Conservation (phyloP, 495 filamentous ascomycete genomes). For the Lasiosphaeria miniovina region DNA sequence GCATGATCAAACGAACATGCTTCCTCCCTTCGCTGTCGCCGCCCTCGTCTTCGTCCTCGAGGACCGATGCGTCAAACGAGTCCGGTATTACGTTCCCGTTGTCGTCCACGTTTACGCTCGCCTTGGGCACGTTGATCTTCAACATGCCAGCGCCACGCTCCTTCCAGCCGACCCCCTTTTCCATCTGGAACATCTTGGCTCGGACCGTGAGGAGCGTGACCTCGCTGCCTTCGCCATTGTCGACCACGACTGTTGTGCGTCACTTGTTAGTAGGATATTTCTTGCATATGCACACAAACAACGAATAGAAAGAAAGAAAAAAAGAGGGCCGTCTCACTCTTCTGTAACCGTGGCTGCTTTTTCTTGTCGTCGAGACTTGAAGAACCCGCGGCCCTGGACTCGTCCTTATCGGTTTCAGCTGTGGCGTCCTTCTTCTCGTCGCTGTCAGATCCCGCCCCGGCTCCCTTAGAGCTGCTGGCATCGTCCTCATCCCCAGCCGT, state of each 20-base stretch:
- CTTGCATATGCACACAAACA: no score
- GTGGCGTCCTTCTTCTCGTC: conserved; percentile 39
- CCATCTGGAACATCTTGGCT: conserved; percentile 74
- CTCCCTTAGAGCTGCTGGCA: conserved; percentile 20
- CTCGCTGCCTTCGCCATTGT: conserved; percentile 74
- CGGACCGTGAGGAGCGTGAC: conserved; percentile 61
- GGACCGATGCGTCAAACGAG: conserved; percentile 48
- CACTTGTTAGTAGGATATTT: conserved; percentile 10
- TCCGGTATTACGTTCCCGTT: conserved; percentile 37
- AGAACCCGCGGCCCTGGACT: conserved; percentile 22
- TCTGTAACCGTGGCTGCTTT: conserved; percentile 61
- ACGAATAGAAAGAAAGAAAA: no score
- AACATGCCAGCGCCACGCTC: conserved; percentile 80
- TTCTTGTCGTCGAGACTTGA: conserved; percentile 56
- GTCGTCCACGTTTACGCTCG: conserved; percentile 47
- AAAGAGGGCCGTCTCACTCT: conserved; percentile 49
- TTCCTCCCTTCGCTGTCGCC: conserved; percentile 22
- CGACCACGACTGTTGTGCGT: conserved; percentile 38
- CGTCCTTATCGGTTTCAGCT: conserved; percentile 47
- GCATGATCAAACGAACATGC: conserved; percentile 72
- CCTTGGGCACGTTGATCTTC: conserved; percentile 72
- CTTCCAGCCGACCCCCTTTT: conserved; percentile 69
- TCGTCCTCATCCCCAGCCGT: conserved; percentile 45
- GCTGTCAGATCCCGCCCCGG: conserved; percentile 31
- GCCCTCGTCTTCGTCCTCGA: conserved; percentile 43